phyloP scores from a whole-genome alignment of 1,139 yeast genomes.

The Pichia sp. region DNA sequence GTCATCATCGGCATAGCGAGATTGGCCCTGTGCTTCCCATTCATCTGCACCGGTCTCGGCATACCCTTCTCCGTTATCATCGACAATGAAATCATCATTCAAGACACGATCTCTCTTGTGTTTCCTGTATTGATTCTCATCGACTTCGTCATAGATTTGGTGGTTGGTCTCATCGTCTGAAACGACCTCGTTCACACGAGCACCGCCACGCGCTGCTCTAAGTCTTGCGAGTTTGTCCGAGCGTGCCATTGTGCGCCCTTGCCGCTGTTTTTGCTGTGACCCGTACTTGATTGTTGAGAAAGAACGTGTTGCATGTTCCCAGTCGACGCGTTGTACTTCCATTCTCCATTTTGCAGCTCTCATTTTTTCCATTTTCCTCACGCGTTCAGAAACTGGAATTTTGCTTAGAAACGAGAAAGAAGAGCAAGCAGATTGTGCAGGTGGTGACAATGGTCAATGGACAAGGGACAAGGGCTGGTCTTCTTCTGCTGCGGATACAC shows the following conservation, averaged over 20 bases:
- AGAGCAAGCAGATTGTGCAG: no score
- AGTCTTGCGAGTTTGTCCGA: conserved; percentile 33
- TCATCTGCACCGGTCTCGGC: conserved; percentile 90
- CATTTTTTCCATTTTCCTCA: no score
- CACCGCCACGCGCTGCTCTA: conserved; percentile 37
- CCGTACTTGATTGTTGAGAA: no score
- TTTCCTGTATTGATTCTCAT: conserved; percentile 68
- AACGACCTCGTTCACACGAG: conserved; percentile 23
- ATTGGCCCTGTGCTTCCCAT: conserved; percentile 58
- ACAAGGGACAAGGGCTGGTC: no score
- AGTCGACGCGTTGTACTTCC: no score
- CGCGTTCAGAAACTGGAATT: no score
- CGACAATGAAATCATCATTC: conserved; percentile 90
- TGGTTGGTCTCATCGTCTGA: conserved; percentile 34
- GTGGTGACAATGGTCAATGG: no score
- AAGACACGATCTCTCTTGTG: conserved; percentile 74
- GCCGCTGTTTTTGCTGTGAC: no score
- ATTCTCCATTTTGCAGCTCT: no score
- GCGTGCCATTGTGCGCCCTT: conserved; percentile 15
- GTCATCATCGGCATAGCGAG: conserved; percentile 17
- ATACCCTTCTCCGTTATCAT: conserved; percentile 85
- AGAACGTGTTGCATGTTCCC: no score
- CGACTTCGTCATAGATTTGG: conserved; percentile 78
- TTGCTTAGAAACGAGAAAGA: no score
- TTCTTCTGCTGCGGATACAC: no score